phyloP scores from a whole-genome alignment of 179 eudicot genomes.

The Actinidia polygama region DNA sequence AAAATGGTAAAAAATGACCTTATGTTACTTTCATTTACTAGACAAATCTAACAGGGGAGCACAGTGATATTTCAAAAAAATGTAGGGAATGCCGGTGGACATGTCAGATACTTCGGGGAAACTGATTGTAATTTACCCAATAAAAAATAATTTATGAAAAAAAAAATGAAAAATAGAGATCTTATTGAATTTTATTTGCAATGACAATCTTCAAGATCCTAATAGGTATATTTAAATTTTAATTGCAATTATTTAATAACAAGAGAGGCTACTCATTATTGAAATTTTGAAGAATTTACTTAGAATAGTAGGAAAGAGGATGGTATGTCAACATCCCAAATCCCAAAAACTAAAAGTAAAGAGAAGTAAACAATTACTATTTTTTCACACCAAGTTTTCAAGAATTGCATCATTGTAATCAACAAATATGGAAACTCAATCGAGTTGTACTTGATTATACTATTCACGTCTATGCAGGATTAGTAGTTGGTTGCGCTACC shows the following conservation, averaged over 20 bases:
- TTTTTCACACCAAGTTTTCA: slow-evolving; percentile 1
- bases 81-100: too few species aligned
- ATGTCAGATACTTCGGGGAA: too few species aligned
- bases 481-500: not conserved
- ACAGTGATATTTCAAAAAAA: too few species aligned
- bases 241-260: not conserved
- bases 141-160: too few species aligned
- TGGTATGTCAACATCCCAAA: slow-evolving; percentile 32
- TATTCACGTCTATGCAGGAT: slow-evolving; percentile 2
- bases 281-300: not conserved
- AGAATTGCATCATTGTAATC: slow-evolving; percentile 6
- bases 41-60: too few species aligned
- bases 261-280: not conserved
- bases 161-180: too few species aligned
- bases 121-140: too few species aligned
- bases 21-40: too few species aligned
- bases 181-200: not conserved
- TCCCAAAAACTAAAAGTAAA: slow-evolving; percentile 14
- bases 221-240: not conserved
- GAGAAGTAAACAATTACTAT: not conserved
- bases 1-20: too few species aligned
- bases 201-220: not conserved
- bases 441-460: not conserved
- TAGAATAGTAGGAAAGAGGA: slow-evolving; percentile 11
- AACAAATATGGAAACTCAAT: not conserved